Evolutionary conservation across 2,329 filamentous ascomycete genomes (phyloP), one percentile per base, ranked within the genome.

Genomic region (Colletotrichum filicis): DNA sequence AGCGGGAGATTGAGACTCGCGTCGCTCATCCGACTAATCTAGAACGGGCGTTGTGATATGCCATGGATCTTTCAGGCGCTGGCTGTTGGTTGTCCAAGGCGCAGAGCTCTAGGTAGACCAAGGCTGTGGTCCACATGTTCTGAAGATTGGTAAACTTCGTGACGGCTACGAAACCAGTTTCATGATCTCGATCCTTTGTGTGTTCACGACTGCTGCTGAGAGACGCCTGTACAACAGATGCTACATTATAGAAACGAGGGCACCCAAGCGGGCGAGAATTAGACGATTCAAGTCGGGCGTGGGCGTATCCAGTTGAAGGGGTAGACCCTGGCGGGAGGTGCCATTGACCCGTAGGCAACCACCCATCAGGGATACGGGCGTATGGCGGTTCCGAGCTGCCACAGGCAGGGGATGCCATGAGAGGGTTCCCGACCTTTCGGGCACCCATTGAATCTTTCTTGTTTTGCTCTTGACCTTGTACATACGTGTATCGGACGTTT

Each of bases 271-370:
- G 52, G 46, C 53, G 49, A 28, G 26, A 30, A 16, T 7, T 24
- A 46, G 32, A 49, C 24, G 32, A 4, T 12, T 32, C 8, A 32
- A 42, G 11, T 22, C 4, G 58, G 69, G 69, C 8, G 69, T 72
- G 53, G 24, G 14, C 30, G 9, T 64, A 72, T 58, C 66, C 19
- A 5, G 37, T 7, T 11, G 24, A 42, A 71, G 59, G 55, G 66
- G 42, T 35, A 55, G 69, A 53, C 53, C 66, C 66, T 64, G 70
- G 26, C 35, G 59, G n/a, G 58, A 59, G 65, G 58, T 68, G 65
- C 55, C 66, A 72, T 68, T 59, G 53, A 59, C 19, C 59, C 52
- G 69, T 72, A 69, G 70, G 70, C 70, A 73, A n/a, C 71, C 55
- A 71, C 52, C 28, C 46, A 22, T 55, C 62, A 24, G 26, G 46